A percentile compares a stretch with the other conserved stretches of the same genome.
phyloP scores from a whole-genome alignment of 495 filamentous ascomycete species.

The Penicillium longicatenatum region DNA sequence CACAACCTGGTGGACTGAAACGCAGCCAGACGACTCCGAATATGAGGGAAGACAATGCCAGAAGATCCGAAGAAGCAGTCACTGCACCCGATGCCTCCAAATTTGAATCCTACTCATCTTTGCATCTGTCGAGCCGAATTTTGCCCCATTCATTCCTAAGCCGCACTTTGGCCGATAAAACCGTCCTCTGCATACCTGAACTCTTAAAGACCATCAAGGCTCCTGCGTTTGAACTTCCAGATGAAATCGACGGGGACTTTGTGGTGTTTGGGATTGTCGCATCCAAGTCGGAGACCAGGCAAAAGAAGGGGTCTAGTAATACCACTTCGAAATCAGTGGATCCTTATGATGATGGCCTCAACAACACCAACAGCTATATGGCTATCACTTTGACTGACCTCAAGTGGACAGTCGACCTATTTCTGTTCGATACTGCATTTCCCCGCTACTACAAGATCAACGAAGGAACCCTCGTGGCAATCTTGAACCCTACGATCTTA shows the following conservation, averaged over 20 bases:
- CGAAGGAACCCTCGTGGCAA: constrained; percentile 82
- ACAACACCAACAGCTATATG: constrained; percentile 82
- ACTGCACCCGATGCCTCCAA: constrained; percentile 45
- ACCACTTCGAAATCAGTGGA: constrained; percentile 42
- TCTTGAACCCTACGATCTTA: constrained; percentile 92
- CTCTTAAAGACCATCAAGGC: constrained; percentile 78
- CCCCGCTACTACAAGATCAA: constrained; percentile 87
- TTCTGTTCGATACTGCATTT: constrained; percentile 89
- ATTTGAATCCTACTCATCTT: constrained; percentile 84
- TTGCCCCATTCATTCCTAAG: constrained; percentile 78
- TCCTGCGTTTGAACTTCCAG: constrained; percentile 83
- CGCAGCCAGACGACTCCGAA: constrained; percentile 57
- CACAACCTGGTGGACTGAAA: constrained; percentile 33
- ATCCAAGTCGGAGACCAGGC: constrained; percentile 77
- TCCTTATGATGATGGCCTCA: constrained; percentile 55
- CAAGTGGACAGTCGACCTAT: constrained; percentile 88
- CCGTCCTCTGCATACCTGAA: constrained; percentile 75
- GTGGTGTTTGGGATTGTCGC: constrained; percentile 87
- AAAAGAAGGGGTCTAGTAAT: constrained; percentile 59
- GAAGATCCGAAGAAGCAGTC: constrained; percentile 7
- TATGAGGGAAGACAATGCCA: constrained; percentile 31
- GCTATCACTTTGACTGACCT: constrained; percentile 83
- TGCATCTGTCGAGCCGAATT: constrained; percentile 84
- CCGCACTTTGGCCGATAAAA: constrained; percentile 74
- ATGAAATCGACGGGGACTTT: constrained; percentile 81